A percentile compares a stretch with the other conserved stretches of the same genome.
Conservation (phyloP, 2,329 filamentous ascomycete species). For the Aspergillus sp. region DNA sequence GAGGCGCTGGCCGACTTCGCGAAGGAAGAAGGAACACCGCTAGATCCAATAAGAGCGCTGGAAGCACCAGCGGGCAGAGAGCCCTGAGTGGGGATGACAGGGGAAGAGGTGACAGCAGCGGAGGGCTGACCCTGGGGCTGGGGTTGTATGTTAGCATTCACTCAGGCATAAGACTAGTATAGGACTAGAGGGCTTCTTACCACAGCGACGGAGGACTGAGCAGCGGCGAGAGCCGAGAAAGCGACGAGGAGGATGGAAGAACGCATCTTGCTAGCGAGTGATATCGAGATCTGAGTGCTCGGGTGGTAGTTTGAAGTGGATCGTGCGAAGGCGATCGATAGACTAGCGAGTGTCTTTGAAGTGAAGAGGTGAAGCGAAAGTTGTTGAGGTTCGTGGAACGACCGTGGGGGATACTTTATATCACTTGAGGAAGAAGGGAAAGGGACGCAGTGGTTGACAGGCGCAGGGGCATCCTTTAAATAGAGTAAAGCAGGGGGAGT, state of each 20-base stretch:
- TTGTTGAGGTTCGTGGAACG: constrained; percentile 10
- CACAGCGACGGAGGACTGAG: constrained; percentile 33
- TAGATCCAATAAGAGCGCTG: constrained; percentile 25
- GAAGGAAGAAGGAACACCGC: constrained; percentile 25
- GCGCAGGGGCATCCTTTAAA: constrained; percentile 21
- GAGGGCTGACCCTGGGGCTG: constrained; percentile 21
- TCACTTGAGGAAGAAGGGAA: constrained; percentile 10
- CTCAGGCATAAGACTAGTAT: too few relatives aligned
- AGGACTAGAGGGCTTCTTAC: constrained; percentile 17
- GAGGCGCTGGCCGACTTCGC: constrained; percentile 25
- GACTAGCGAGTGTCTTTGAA: constrained; percentile 12
- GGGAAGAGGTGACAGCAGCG: constrained; percentile 35
- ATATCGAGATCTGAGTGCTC: constrained; percentile 16
- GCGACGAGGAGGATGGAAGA: constrained; percentile 46
- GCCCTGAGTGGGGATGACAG: constrained; percentile 31
- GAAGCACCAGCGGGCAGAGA: constrained; percentile 9
- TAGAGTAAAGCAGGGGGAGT: constrained; percentile 16
- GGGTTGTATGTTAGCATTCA: not conserved
- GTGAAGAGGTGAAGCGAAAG: constrained; percentile 4
- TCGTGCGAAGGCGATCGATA: constrained; percentile 7
- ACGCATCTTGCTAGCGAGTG: constrained; percentile 46
- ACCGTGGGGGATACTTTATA: constrained; percentile 21
- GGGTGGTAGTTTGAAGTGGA: constrained; percentile 2
- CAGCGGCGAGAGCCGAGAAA: constrained; percentile 46
- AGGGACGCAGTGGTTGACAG: constrained; percentile 18